Evolutionary conservation across 2,329 filamentous ascomycete species (phyloP).

Genomic region (Cordyceps javanica): DNA sequence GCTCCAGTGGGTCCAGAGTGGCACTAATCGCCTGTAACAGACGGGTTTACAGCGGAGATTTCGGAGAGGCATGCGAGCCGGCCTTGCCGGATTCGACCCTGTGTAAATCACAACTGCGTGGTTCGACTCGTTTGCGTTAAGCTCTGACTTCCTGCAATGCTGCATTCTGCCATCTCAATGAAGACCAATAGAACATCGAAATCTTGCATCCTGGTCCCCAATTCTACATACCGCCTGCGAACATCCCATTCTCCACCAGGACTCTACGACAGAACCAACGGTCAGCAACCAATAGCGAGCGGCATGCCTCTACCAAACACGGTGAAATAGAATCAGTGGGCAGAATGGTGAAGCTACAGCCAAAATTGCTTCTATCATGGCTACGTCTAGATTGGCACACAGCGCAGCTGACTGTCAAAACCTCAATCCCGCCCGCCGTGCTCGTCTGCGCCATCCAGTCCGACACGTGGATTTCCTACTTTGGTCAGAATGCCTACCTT

Average conservation of each 20-base stretch:
- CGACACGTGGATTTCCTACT: conserved; percentile 7
- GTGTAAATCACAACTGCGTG: neutral
- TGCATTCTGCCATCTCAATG: neutral
- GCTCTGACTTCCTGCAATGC: neutral
- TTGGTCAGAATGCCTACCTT: conserved; percentile 9
- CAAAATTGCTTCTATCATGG: neutral
- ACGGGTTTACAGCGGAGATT: neutral
- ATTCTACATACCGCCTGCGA: too few species aligned
- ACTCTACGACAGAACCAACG: neutral
- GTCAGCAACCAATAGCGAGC: neutral
- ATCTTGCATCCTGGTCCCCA: too few species aligned
- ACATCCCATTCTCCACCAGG: too few species aligned
- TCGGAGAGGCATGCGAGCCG: neutral
- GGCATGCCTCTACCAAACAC: neutral
- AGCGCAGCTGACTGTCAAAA: conserved; percentile 3
- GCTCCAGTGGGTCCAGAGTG: neutral
- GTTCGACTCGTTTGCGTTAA: neutral
- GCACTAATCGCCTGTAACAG: neutral
- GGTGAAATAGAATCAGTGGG: too few species aligned
- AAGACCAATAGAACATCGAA: neutral
- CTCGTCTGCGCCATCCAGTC: conserved; percentile 12
- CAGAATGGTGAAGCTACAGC: conserved; percentile 12
- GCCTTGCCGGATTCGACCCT: neutral
- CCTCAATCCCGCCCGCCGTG: conserved; percentile 3
- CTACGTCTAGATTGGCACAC: conserved; percentile 4